Base-by-base conservation (phyloP, 805 yeast genomes). In the Naumovozyma castellii region DNA sequence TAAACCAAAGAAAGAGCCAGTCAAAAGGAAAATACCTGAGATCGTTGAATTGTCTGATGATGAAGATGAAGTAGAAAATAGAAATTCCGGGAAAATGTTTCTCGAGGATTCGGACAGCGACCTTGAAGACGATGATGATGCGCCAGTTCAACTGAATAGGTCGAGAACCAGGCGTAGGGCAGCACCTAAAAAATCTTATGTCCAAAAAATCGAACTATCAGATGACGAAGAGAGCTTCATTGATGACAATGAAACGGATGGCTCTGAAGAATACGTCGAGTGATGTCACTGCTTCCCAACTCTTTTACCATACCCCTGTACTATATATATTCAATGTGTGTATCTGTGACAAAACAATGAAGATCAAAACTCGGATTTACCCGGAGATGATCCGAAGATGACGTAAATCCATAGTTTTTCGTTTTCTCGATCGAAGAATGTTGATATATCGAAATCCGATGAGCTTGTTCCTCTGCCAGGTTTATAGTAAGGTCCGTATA, bases 221-320 rank as follows among this genome's bases (percentile, higher is more conserved):
- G 62, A 57, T 29, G 56, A 55, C 34, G n/a, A n/a, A n/a, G n/a
- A n/a, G n/a, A 51, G 58, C 33, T 51, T 53, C 25, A 36, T 48
- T 14, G 59, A 42, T 3, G 46, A 44, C 5, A 46, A 35, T 3
- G 47, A 34, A 3, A 43, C 39, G 10, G 47, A 28, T n/a, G 43
- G 34, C 12, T 47, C 51, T 4, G 57, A 52, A 18, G 52, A 18
- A 8, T 50, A 54, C 1, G 47, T 53, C 25, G 39, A 36, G n/a
- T 9, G 32, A 22, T 22, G 10, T 22, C 9, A 6, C 6, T 14
- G 9, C 20, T 13, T 34, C 27, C 10, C 27, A 6, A 22, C 27
- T 22, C 10, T 6, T 22, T 22, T 22, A 22, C 9, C 27, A 6
- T 22, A 22, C 27, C 27, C 10, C 27, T 22, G 27, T 22, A 22